phyloP scores from a whole-genome alignment of 306 rosid species.

The Quercus rubra region DNA sequence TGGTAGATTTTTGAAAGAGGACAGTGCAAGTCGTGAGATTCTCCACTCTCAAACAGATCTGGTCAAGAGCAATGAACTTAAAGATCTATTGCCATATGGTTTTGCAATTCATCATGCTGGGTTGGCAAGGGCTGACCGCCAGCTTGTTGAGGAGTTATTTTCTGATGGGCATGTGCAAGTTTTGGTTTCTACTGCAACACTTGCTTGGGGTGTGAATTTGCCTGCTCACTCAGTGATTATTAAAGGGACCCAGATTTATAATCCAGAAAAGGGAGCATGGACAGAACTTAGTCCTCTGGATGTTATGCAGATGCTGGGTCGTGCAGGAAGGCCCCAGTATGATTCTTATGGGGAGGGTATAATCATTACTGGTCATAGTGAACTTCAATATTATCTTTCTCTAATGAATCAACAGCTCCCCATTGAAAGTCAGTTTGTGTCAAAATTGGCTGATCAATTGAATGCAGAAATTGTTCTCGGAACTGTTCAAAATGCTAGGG shows the following conservation, averaged over 20 bases:
- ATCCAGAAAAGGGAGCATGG: slow-evolving; percentile 97
- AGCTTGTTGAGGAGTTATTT: slow-evolving; percentile 95
- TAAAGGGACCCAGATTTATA: slow-evolving; percentile 93
- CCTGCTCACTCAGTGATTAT: slow-evolving; percentile 92
- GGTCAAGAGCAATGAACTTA: slow-evolving; percentile 90
- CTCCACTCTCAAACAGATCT: slow-evolving; percentile 92
- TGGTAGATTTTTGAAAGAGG: slow-evolving; percentile 88
- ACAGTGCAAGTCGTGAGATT: slow-evolving; percentile 96
- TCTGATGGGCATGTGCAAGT: slow-evolving; percentile 95
- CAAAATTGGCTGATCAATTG: slow-evolving; percentile 87
- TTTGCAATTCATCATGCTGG: slow-evolving; percentile 99
- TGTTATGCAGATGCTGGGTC: slow-evolving; percentile 96
- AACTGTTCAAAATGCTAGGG: slow-evolving; percentile 85
- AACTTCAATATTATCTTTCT: slow-evolving; percentile 90
- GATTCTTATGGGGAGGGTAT: slow-evolving; percentile 92
- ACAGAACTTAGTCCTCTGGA: slow-evolving; percentile 94
- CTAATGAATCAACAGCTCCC: slow-evolving; percentile 95
- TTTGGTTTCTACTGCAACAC: slow-evolving; percentile 94
- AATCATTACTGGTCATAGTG: slow-evolving; percentile 85
- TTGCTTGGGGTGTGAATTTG: slow-evolving; percentile 98
- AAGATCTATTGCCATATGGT: slow-evolving; percentile 94
- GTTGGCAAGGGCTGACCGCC: slow-evolving; percentile 83
- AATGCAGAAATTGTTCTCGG: slow-evolving; percentile 95
- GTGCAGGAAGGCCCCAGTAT: slow-evolving; percentile 95
- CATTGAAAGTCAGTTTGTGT: slow-evolving; percentile 88